phyloP scores from a whole-genome alignment of 495 filamentous ascomycete genomes.

The Beverwykella pulmonaria region DNA sequence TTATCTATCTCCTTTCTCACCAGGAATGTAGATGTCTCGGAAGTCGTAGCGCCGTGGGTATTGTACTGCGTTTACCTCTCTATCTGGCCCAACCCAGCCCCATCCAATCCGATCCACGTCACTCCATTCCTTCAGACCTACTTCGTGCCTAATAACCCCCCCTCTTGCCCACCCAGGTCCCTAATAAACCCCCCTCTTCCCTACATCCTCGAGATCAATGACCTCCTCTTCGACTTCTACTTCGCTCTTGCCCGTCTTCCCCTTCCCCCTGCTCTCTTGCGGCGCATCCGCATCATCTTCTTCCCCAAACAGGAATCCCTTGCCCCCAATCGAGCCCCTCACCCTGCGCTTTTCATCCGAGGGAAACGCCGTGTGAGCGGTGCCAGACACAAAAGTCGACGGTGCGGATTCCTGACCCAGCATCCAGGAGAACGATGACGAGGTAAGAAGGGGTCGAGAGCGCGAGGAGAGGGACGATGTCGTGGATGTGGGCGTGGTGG shows the following conservation, averaged over 20 bases:
- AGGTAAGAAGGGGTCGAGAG: slow-evolving; percentile 67
- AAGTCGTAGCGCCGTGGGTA: background rate
- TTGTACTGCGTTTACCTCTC: background rate
- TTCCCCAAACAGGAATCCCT: slow-evolving; percentile 41
- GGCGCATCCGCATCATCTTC: slow-evolving; percentile 26
- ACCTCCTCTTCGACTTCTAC: slow-evolving; percentile 31
- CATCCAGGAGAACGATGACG: slow-evolving; percentile 96
- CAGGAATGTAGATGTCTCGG: background rate
- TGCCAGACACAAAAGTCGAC: slow-evolving; percentile 23
- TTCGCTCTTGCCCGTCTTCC: slow-evolving; percentile 4
- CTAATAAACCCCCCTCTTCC: slow-evolving; percentile 15
- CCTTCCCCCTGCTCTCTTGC: slow-evolving; percentile 10
- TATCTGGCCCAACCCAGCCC: background rate
- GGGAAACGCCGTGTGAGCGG: slow-evolving; percentile 26
- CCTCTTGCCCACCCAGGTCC: background rate
- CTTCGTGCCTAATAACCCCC: no score
- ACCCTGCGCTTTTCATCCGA: slow-evolving; percentile 35
- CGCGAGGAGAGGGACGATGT: slow-evolving; percentile 13
- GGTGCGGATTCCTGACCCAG: slow-evolving; percentile 58
- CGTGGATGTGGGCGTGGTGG: background rate
- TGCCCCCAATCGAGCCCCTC: slow-evolving; percentile 8
- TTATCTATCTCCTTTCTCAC: no score
- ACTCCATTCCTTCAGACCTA: no score
- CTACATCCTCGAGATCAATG: slow-evolving; percentile 36
- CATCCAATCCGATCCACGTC: no score